Base-by-base conservation (phyloP, 805 yeast species). In the Wickerhamiella shivajii region DNA sequence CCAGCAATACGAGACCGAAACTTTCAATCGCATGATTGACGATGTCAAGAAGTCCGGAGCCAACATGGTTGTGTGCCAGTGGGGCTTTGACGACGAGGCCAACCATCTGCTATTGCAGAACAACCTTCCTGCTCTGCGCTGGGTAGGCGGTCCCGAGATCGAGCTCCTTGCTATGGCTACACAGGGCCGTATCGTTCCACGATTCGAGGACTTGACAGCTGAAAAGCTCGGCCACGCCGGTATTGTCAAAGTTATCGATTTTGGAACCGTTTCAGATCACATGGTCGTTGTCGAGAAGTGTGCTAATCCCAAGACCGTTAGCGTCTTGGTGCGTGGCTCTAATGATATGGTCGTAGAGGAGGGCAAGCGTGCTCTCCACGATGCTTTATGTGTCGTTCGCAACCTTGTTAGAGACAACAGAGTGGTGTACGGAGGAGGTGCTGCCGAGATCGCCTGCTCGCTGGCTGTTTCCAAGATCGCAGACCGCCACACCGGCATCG, bases 1-100 rank as follows among this genome's bases (percentile, higher is more conserved):
- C 53, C 98, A 92, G 62, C 71, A 70, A 33, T 90, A 90, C 57
- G 99, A 90, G 64, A 87, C 77, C 46, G 74, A 77, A 43, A 84
- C 83, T 56, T 90, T 90, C 53, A 69, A 66, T 52, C 83, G 80
- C 55, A 90, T 90, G 98, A 84, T 90, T 39, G 66, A 75, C 39
- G 61, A 66, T 42, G 92, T 90, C 36, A 85, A 90, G 59, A 70
- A 67, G 17, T 67, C 93, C 0, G 97, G 97, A 26, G 97, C 98
- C 18, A 87, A 85, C 56, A 71, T 87, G 36, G 98, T 87, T 33
- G 87, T 92, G 24, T 90, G 98, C 61, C 98, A 87, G 63, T 87
- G 98, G 98, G 98, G 98, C 12, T 90, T 87, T 50, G 98, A 87
- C 57, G 98, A 87, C 56, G 98, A 87, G 63, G 97, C 97, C 26